These are phyloP conservation scores for Globisporangium megalacanthum DNA, from an alignment of 352 stramenopile species.

Conservation along the genomic window DNA sequence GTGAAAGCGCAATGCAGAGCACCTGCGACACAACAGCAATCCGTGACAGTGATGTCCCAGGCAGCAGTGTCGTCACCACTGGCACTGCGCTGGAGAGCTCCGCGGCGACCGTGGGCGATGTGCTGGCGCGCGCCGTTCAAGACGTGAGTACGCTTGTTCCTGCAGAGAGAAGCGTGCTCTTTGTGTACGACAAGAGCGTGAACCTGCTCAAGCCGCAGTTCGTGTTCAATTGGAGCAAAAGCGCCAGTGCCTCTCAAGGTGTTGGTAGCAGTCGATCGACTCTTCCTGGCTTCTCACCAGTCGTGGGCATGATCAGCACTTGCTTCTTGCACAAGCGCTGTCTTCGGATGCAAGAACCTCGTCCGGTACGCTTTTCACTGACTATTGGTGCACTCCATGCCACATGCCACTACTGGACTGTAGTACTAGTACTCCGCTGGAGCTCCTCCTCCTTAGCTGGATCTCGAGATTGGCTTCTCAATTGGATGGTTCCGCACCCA, in stretches of 20 bases:
- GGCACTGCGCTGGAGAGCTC: not conserved
- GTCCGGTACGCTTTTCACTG: slow-evolving; percentile 18
- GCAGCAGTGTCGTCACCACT: not conserved
- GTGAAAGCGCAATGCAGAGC: not conserved
- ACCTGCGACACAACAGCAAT: not conserved
- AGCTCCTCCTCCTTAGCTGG: too few relatives aligned
- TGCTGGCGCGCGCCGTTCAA: slow-evolving; percentile 29
- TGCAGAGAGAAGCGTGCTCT: slow-evolving; percentile 42
- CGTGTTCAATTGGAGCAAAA: slow-evolving; percentile 12
- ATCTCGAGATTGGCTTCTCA: not conserved
- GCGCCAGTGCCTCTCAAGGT: not conserved
- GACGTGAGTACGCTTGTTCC: slow-evolving; percentile 37
- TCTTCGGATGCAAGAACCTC: slow-evolving; percentile 53
- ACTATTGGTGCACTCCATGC: too few relatives aligned
- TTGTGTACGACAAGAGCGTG: slow-evolving; percentile 43
- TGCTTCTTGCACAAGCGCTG: slow-evolving; percentile 53
- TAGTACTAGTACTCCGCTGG: too few relatives aligned
- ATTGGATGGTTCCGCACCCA: slow-evolving; percentile 2
- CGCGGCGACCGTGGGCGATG: slow-evolving; percentile 4
- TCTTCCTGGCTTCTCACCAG: slow-evolving; percentile 28
- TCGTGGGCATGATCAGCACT: slow-evolving; percentile 51
- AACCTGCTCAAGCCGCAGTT: slow-evolving; percentile 42
- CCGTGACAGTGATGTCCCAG: not conserved
- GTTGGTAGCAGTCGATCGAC: not conserved
- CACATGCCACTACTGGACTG: too few relatives aligned